Evolutionary conservation across 2,329 filamentous ascomycete genomes (phyloP).

Genomic region (Waltergamsia citrina): DNA sequence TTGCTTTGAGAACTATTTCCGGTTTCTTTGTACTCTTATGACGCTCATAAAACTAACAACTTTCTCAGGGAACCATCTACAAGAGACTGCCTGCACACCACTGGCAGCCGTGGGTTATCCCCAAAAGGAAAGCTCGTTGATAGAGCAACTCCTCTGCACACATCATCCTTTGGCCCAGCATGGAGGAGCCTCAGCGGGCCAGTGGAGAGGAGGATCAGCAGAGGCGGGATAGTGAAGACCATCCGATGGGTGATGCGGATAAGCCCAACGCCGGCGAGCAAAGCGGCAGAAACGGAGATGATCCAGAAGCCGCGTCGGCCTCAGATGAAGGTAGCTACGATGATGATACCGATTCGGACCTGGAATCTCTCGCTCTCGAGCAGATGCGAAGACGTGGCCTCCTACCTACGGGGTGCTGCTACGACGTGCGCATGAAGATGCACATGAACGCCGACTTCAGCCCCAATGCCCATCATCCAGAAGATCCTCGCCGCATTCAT

Average conservation of each 20-base stretch:
- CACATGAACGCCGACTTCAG: slow-evolving; percentile 78
- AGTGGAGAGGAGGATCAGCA: too few relatives aligned
- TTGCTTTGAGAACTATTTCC: too few relatives aligned
- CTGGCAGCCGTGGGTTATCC: too few relatives aligned
- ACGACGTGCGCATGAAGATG: slow-evolving; percentile 92
- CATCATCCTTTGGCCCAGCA: slow-evolving; percentile 3
- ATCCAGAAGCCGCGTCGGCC: slow-evolving; percentile 10
- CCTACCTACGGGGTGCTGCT: slow-evolving; percentile 70
- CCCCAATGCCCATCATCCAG: slow-evolving; percentile 74
- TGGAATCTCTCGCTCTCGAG: slow-evolving; percentile 24
- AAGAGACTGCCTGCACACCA: too few relatives aligned
- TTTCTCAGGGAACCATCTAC: too few relatives aligned
- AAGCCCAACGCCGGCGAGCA: slow-evolving; percentile 2
- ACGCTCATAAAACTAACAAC: too few relatives aligned
- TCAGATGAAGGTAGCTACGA: slow-evolving; percentile 23
- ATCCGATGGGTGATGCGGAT: slow-evolving; percentile 29
- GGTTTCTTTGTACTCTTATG: too few relatives aligned
- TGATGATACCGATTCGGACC: slow-evolving; percentile 22
- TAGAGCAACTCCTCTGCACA: too few relatives aligned
- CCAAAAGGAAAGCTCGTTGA: too few relatives aligned
- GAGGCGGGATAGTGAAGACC: slow-evolving; percentile 34
- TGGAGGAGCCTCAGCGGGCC: slow-evolving; percentile 19
- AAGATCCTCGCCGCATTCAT: slow-evolving; percentile 86
- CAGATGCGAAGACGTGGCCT: slow-evolving; percentile 34
- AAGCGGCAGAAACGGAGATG: neutral